Evolutionary conservation across 108 stramenopile genomes (phyloP).

Genomic region (Conticribra weissflogii): DNA sequence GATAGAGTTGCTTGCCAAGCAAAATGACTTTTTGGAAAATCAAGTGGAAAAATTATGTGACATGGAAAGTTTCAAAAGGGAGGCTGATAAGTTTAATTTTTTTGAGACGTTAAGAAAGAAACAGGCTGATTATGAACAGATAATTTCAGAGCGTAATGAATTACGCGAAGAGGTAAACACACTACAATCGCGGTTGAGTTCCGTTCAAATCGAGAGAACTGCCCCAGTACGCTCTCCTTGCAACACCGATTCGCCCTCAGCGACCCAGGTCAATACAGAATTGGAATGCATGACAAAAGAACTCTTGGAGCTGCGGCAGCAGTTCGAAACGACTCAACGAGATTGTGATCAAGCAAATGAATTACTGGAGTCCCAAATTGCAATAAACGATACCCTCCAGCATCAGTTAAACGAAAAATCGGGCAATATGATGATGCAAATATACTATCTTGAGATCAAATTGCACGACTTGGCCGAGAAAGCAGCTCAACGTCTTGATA

Average conservation of each 20-base stretch:
- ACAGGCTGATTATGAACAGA: neutral
- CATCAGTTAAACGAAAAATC: slow-evolving; percentile 9
- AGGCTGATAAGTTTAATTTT: neutral
- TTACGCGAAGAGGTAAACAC: neutral
- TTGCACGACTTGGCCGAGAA: slow-evolving; percentile 13
- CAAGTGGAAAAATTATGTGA: slow-evolving; percentile 27
- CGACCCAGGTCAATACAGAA: no score
- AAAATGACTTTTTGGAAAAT: slow-evolving; percentile 39
- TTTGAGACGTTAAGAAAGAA: slow-evolving; percentile 3
- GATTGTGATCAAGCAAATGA: slow-evolving; percentile 7
- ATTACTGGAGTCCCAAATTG: slow-evolving; percentile 20
- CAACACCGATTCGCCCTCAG: no score
- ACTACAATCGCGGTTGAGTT: neutral
- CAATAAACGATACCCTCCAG: slow-evolving; percentile 9
- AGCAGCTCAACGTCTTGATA: slow-evolving; percentile 18
- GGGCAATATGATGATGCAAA: neutral
- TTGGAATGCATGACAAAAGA: neutral
- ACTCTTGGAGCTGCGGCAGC: neutral
- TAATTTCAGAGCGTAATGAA: slow-evolving; percentile 6
- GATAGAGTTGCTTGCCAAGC: slow-evolving; percentile 21
- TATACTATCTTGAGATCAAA: neutral
- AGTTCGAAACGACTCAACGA: neutral
- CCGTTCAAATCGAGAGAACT: neutral
- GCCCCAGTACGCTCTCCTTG: no score
- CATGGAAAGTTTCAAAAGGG: slow-evolving; percentile 1